Conservation (phyloP, 108 stramenopile species). For the Nitzschia inconspicua region DNA sequence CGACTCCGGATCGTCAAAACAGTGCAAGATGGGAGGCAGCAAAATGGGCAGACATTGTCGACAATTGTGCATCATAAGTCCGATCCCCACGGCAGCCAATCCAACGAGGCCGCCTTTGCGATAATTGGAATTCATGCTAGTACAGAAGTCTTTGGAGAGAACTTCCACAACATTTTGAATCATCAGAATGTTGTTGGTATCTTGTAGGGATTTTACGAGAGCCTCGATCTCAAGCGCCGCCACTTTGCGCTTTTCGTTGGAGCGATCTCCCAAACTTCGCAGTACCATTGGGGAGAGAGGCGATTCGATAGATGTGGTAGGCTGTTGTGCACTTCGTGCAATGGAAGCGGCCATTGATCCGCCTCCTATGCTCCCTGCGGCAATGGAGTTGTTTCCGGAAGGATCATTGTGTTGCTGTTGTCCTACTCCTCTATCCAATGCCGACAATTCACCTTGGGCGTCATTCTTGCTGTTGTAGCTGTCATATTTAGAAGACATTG, state of each 20-base stretch:
- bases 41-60: constrained; percentile 74
- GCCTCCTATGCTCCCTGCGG: too few species aligned
- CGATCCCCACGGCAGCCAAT: constrained; percentile 94
- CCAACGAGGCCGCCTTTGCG: constrained; percentile 98
- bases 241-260: constrained; percentile 98
- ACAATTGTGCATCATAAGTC: constrained; percentile 77
- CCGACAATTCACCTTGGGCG: too few species aligned
- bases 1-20: constrained; percentile 96
- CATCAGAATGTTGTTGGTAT: constrained; percentile 70
- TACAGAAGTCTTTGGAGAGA: constrained; percentile 94
- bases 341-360: too few species aligned
- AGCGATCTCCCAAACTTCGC: constrained; percentile 93
- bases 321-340: too few species aligned
- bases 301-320: too few species aligned
- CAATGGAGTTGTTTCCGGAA: too few species aligned
- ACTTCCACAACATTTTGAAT: constrained; percentile 83
- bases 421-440: too few species aligned
- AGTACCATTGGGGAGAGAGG: constrained; percentile 83
- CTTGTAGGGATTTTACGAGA: constrained; percentile 83
- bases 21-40: constrained; percentile 95
- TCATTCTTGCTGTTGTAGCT: too few species aligned
- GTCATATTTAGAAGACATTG: too few species aligned
- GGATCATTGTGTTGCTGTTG: too few species aligned
- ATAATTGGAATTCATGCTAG: constrained; percentile 95
- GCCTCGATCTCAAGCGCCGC: constrained; percentile 97